phyloP scores from a whole-genome alignment of 257 asterid genomes.

The Solanum chilense region DNA sequence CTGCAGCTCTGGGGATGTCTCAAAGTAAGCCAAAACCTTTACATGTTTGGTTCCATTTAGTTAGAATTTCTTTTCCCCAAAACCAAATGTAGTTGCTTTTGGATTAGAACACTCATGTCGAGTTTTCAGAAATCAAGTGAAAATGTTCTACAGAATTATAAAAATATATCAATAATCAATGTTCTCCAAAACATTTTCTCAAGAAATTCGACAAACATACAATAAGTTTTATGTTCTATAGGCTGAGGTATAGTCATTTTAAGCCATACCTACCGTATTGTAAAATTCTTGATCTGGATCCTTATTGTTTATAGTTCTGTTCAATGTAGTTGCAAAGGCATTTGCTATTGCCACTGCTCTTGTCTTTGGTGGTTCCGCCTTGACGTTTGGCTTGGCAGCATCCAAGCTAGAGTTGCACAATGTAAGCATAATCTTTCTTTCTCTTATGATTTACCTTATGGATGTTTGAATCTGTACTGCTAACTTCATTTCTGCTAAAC shows the following conservation, averaged over 20 bases:
- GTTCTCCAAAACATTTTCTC: not conserved
- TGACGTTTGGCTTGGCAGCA: conserved; percentile 45
- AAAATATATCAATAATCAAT: not conserved
- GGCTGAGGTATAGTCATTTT: not conserved
- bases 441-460: not conserved
- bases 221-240: not conserved
- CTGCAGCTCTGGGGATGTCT: conserved; percentile 68
- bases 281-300: not conserved
- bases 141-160: not conserved
- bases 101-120: not conserved
- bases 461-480: not conserved
- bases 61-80: not conserved
- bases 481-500: not conserved
- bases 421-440: conserved; percentile 27
- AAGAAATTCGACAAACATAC: not conserved
- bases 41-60: not conserved
- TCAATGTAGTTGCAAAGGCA: conserved; percentile 68
- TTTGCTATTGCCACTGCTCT: conserved; percentile 67
- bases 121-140: not conserved
- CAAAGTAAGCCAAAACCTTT: conserved; percentile 33
- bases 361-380: conserved; percentile 62
- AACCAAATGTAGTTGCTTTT: not conserved
- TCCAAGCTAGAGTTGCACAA: conserved; percentile 52
- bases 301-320: not conserved
- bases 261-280: no score